Percentiles rank a stretch among this genome's conserved stretches.
These are phyloP conservation scores for Phaeomoniella chlamydospora DNA, from an alignment of 2,329 filamentous ascomycete genomes.

Conservation along the genomic window DNA sequence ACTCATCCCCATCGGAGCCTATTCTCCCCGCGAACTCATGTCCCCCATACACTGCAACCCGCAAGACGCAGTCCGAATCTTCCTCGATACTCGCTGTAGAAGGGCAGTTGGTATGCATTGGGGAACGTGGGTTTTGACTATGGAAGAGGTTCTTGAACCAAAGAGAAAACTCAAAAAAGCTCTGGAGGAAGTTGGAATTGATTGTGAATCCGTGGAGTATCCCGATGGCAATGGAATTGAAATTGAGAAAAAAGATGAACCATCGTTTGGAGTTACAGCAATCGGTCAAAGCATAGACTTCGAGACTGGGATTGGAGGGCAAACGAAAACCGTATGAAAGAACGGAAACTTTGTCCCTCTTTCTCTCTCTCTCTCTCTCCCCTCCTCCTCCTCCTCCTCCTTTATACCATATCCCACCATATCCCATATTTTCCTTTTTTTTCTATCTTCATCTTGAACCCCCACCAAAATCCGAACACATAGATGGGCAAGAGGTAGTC, in stretches of 20 bases:
- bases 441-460: no score
- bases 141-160: conserved; percentile 75
- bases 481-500: no score
- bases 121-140: conserved; percentile 76
- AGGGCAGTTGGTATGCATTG: conserved; percentile 79
- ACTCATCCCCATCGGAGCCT: conserved; percentile 85
- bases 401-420: no score
- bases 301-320: neutral
- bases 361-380: no score
- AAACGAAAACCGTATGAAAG: neutral
- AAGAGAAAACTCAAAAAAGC: conserved; percentile 59
- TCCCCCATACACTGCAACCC: conserved; percentile 77
- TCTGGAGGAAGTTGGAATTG: conserved; percentile 40
- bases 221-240: no score
- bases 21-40: conserved; percentile 51
- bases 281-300: conserved; percentile 76
- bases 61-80: conserved; percentile 78
- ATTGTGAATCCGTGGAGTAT: no score
- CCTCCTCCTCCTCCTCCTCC: no score
- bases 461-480: no score
- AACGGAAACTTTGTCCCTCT: neutral
- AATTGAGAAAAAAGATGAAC: conserved; percentile 47
- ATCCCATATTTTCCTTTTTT: no score
- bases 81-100: conserved; percentile 65
- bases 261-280: conserved; percentile 67